Evolutionary conservation across 2,329 filamentous ascomycete species (phyloP).

Genomic region (Colletotrichum truncatum): DNA sequence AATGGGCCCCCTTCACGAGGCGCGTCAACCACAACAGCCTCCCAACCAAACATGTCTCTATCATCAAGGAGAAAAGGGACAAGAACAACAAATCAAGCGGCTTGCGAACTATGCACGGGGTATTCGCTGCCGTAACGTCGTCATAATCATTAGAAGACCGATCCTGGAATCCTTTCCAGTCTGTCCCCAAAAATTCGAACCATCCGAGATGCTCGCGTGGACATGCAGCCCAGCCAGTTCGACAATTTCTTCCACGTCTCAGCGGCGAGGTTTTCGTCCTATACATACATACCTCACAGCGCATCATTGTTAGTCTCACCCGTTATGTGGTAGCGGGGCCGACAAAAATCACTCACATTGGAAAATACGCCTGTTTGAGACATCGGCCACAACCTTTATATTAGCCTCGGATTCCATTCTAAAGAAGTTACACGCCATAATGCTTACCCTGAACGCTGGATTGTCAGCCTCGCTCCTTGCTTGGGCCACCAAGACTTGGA

Average conservation of each 20-base stretch:
- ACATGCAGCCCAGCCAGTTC: not conserved
- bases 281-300: slow-evolving; percentile 68
- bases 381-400: not conserved
- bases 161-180: not conserved
- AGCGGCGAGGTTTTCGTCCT: slow-evolving; percentile 61
- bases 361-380: slow-evolving; percentile 64
- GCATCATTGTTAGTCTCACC: not conserved
- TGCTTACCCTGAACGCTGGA: slow-evolving; percentile 63
- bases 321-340: not conserved
- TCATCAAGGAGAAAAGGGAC: not conserved
- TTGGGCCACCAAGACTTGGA: slow-evolving; percentile 64
- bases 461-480: slow-evolving; percentile 63
- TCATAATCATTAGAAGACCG: not conserved
- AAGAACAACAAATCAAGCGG: not conserved
- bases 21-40: not conserved
- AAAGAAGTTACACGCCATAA: not conserved
- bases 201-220: not conserved
- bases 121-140: slow-evolving; percentile 17
- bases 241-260: not conserved
- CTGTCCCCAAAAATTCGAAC: not conserved
- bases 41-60: not conserved
- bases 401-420: slow-evolving; percentile 1
- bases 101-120: slow-evolving; percentile 8
- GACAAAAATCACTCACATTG: slow-evolving; percentile 59
- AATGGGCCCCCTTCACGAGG: not conserved